phyloP scores from a whole-genome alignment of 2,329 filamentous ascomycete species.

The Purpureocillium lavendulum region DNA sequence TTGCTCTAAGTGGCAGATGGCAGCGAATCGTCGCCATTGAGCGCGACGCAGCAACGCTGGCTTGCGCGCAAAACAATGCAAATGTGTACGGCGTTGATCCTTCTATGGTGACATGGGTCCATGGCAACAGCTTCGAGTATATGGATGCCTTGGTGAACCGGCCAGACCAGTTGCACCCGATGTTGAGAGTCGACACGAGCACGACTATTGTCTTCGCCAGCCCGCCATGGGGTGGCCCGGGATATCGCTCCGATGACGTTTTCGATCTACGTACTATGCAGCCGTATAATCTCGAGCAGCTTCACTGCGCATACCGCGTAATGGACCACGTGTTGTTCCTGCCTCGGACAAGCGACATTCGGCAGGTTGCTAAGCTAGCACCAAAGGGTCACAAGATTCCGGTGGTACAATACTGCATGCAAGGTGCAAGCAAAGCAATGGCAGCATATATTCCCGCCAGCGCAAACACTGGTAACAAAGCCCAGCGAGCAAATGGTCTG shows the following conservation, averaged over 20 bases:
- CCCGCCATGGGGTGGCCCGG: slow-evolving; percentile 52
- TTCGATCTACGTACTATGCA: slow-evolving; percentile 84
- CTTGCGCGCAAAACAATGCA: slow-evolving; percentile 90
- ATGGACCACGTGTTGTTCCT: slow-evolving; percentile 68
- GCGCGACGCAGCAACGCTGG: slow-evolving; percentile 68
- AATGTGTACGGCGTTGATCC: slow-evolving; percentile 70
- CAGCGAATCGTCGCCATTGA: slow-evolving; percentile 82
- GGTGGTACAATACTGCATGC: slow-evolving; percentile 85
- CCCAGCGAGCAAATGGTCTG: too few species aligned
- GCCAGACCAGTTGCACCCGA: slow-evolving; percentile 26
- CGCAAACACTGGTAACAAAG: neutral
- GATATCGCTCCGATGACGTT: slow-evolving; percentile 51
- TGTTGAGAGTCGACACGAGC: slow-evolving; percentile 30
- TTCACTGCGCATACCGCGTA: slow-evolving; percentile 53
- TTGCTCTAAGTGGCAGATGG: slow-evolving; percentile 75
- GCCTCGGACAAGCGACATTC: slow-evolving; percentile 75
- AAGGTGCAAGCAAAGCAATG: slow-evolving; percentile 78
- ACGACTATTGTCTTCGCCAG: slow-evolving; percentile 46
- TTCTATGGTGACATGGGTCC: slow-evolving; percentile 70
- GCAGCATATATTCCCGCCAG: slow-evolving; percentile 50
- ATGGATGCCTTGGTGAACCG: slow-evolving; percentile 37
- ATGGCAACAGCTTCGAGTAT: slow-evolving; percentile 78
- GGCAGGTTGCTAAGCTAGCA: slow-evolving; percentile 60
- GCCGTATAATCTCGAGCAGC: slow-evolving; percentile 64
- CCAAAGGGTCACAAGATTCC: slow-evolving; percentile 50